A percentile compares a stretch with the other conserved stretches of the same genome.
These are phyloP conservation scores for Artomyces pyxidatus DNA, from an alignment of 768 basidiomycete species.

Conservation along the genomic window DNA sequence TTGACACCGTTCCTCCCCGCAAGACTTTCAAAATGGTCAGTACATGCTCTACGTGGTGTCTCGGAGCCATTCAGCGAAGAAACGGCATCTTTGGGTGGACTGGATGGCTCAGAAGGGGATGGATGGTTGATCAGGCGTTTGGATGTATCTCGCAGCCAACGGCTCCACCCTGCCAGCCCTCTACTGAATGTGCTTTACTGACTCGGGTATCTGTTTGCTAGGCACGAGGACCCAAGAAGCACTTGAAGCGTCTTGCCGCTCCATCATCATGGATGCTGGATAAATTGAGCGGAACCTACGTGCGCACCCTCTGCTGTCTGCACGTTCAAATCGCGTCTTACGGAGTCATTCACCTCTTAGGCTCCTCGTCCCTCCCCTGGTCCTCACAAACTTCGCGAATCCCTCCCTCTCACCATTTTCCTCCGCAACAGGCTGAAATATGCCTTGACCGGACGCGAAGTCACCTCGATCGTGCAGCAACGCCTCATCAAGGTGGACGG, in stretches of 20 bases:
- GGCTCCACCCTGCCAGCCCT: conserved; percentile 6
- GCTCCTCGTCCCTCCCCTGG: conserved; percentile 96
- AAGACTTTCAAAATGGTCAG: conserved; percentile 31
- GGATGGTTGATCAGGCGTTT: conserved; percentile 21
- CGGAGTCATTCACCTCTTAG: conserved; percentile 27
- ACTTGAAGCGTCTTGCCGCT: conserved; percentile 94
- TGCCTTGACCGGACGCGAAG: conserved; percentile 94
- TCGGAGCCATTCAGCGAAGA: not conserved
- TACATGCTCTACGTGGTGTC: conserved; percentile 7
- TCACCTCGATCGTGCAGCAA: conserved; percentile 90
- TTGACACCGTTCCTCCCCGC: conserved; percentile 25
- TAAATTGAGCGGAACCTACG: conserved; percentile 93
- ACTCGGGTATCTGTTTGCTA: conserved; percentile 29
- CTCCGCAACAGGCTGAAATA: conserved; percentile 99
- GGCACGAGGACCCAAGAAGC: conserved; percentile 98
- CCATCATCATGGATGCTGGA: conserved; percentile 99
- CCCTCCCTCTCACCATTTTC: conserved; percentile 93
- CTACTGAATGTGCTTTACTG: not conserved
- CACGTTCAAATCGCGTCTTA: not conserved
- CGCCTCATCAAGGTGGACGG: conserved; percentile 97
- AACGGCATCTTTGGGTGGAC: not conserved
- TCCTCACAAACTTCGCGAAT: conserved; percentile 99
- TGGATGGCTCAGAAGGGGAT: conserved; percentile 16
- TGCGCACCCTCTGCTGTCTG: conserved; percentile 34
- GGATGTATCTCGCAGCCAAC: conserved; percentile 20